Base-by-base conservation (phyloP, 202 grass and related monocot genomes). In the Digitaria exilis region DNA sequence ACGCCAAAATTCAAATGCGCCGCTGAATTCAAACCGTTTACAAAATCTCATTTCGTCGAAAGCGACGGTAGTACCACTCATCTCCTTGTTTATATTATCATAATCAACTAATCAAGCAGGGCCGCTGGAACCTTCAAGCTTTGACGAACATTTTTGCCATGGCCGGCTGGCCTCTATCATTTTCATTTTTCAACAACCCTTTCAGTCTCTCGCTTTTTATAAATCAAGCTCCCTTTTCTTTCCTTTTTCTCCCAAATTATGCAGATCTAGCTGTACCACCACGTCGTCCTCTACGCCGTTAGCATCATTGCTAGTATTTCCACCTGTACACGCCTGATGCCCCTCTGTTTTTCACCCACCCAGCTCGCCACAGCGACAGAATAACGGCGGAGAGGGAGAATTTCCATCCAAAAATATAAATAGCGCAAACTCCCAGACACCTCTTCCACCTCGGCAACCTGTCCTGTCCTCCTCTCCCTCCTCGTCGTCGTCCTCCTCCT, bases 331-430 rank as follows among this genome's bases (percentile, higher is more conserved):
- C 34, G n/a, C n/a, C n/a, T n/a, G n/a, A n/a, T n/a, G n/a, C n/a
- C n/a, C 51, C 0, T 22, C 57, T 31, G 57, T 48, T 7, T n/a
- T n/a, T 22, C 28, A 39, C 37, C 9, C 37, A 39, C 50, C 65
- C 32, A 65, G 75, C 30, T 79, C 76, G 66, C 25, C 84, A 65
- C 26, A 26, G 68, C 35, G 68, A 70, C 64, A 39, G 59, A 74
- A 67, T 48, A 66, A 75, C 77, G 50, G 39, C n/a, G 14, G 5
- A 11, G 48, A 15, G 15, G 49, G 22, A 29, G 26, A 81, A 54
- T 50, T 42, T 76, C 30, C 42, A 35, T 76, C 41, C 21, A 60
- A 60, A 84, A 81, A 69, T 81, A 87, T 60, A 76, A 81, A 87
- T 62, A 71, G 22, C 18, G 37, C 85, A 51, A 69, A 31, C 13